Conservation (phyloP, 2,329 filamentous ascomycete species). For the Botrytis byssoidea region DNA sequence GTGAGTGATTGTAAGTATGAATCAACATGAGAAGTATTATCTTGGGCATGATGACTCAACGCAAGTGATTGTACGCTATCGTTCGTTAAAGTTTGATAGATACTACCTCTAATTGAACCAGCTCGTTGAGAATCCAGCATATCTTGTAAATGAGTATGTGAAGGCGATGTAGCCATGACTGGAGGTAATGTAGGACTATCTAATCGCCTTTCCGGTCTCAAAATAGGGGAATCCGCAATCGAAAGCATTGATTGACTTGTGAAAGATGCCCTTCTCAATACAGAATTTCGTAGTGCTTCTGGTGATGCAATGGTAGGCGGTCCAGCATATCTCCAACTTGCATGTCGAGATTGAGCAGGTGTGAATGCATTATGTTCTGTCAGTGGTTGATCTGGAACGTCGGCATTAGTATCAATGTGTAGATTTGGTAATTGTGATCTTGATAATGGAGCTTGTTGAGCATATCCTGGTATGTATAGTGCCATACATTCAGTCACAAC, state of each 20-base stretch:
- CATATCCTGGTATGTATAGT: conserved; percentile 48
- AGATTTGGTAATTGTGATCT: conserved; percentile 21
- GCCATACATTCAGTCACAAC: conserved; percentile 77
- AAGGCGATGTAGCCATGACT: conserved; percentile 46
- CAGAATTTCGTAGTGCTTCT: conserved; percentile 41
- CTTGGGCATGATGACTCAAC: conserved; percentile 31
- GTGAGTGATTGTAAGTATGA: conserved; percentile 34
- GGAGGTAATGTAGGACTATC: conserved; percentile 66
- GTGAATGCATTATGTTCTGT: conserved; percentile 30
- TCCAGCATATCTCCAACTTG: conserved; percentile 55
- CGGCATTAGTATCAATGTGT: conserved; percentile 29
- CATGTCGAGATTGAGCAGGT: conserved; percentile 36
- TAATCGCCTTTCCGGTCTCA: conserved; percentile 29
- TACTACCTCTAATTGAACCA: conserved; percentile 50
- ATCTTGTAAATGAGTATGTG: conserved; percentile 58
- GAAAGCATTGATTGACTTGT: conserved; percentile 50
- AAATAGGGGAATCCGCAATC: conserved; percentile 44
- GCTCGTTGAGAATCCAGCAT: conserved; percentile 58
- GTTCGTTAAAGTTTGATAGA: conserved; percentile 56
- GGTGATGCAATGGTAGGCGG: conserved; percentile 45
- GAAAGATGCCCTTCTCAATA: conserved; percentile 49
- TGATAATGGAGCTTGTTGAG: conserved; percentile 23
- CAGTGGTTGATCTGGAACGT: conserved; percentile 35
- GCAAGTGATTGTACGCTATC: conserved; percentile 52
- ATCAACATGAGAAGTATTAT: conserved; percentile 32